These are phyloP conservation scores for Spizellomyces sp. DNA, from an alignment of 192 early-diverging fungal genomes.

Conservation along the genomic window DNA sequence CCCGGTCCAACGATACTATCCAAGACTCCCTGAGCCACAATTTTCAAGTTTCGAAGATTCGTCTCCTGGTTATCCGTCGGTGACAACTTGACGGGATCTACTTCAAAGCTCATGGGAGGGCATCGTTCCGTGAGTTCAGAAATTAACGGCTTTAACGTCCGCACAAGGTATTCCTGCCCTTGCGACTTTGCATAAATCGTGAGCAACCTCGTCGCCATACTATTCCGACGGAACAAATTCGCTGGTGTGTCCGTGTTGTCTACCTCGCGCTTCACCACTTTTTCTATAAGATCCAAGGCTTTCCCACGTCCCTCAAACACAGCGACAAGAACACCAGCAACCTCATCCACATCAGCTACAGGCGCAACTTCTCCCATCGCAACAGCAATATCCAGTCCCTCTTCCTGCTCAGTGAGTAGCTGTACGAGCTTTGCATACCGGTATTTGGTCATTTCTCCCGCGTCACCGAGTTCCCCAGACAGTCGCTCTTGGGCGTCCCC, in stretches of 20 bases:
- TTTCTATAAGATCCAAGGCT: constrained; percentile 73
- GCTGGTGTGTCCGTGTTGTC: constrained; percentile 76
- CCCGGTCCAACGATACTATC: constrained; percentile 80
- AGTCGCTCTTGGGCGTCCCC: constrained; percentile 68
- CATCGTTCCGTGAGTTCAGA: constrained; percentile 66
- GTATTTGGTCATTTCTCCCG: constrained; percentile 66
- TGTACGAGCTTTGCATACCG: constrained; percentile 83
- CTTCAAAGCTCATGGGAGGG: constrained; percentile 81
- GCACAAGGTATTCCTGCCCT: constrained; percentile 78
- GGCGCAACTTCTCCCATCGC: constrained; percentile 82
- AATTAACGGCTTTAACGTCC: constrained; percentile 79
- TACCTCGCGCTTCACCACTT: constrained; percentile 84
- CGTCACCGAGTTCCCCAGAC: constrained; percentile 73
- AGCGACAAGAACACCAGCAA: constrained; percentile 73
- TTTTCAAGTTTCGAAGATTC: constrained; percentile 80
- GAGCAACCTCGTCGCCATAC: constrained; percentile 86
- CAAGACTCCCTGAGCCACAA: constrained; percentile 75
- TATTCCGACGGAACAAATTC: constrained; percentile 90
- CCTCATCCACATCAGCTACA: constrained; percentile 86
- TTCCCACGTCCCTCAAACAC: constrained; percentile 79
- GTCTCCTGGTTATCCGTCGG: constrained; percentile 66
- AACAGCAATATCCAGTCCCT: constrained; percentile 65
- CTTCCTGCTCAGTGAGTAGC: constrained; percentile 24
- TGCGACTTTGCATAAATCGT: constrained; percentile 81
- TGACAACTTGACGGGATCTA: constrained; percentile 78